phyloP scores from a whole-genome alignment of 108 stramenopile genomes.

The Aurantiochytrium sp. region DNA sequence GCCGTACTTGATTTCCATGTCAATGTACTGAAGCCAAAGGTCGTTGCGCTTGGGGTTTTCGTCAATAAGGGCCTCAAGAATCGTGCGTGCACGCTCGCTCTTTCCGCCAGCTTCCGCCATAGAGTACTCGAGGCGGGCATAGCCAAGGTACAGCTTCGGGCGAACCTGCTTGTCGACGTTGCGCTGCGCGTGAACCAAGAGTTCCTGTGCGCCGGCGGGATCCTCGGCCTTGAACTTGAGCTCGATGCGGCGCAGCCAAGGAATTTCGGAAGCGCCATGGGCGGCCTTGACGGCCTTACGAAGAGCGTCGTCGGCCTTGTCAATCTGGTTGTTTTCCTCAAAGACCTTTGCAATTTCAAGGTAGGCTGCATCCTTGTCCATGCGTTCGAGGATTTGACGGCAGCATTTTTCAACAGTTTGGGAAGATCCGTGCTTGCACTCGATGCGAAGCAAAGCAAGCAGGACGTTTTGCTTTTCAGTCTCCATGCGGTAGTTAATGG shows the following conservation, averaged over 20 bases:
- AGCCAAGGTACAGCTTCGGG: background rate
- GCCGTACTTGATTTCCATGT: slow-evolving; percentile 6
- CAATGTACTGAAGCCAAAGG: slow-evolving; percentile 1
- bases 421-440: slow-evolving; percentile 44
- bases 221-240: background rate
- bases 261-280: background rate
- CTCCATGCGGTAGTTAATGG: slow-evolving; percentile 45
- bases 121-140: background rate
- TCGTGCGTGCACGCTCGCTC: slow-evolving; percentile 1
- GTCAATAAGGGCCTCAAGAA: background rate
- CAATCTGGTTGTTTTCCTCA: slow-evolving; percentile 27
- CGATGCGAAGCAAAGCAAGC: slow-evolving; percentile 41
- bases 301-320: slow-evolving; percentile 27
- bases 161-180: background rate
- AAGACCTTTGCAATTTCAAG: slow-evolving; percentile 30
- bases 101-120: background rate
- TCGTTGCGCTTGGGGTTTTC: slow-evolving; percentile 9
- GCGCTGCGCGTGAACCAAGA: background rate
- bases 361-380: slow-evolving; percentile 33
- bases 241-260: background rate
- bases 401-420: slow-evolving; percentile 22
- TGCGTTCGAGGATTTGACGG: slow-evolving; percentile 31
- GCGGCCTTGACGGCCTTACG: slow-evolving; percentile 3
- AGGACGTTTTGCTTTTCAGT: slow-evolving; percentile 43
- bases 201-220: background rate